phyloP scores from a whole-genome alignment of 306 rosid species.

The Inga laurina region DNA sequence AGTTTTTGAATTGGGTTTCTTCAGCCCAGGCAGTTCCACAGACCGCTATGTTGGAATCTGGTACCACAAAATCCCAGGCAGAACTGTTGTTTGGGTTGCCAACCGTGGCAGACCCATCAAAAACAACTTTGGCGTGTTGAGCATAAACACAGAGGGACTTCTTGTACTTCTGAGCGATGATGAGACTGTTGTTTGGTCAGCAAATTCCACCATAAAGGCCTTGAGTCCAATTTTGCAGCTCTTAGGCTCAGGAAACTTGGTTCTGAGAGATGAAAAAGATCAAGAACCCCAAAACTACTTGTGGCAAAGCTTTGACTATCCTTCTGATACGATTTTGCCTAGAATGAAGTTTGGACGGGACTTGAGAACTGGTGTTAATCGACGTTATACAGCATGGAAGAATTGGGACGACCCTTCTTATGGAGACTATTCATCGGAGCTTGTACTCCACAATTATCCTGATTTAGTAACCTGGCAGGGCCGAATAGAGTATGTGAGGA shows the following conservation, averaged over 20 bases:
- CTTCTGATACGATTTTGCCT: constrained; percentile 25
- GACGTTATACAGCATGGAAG: constrained; percentile 28
- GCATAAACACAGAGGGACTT: constrained; percentile 21
- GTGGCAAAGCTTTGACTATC: constrained; percentile 50
- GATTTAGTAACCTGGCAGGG: constrained; percentile 1
- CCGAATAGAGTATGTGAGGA: neutral
- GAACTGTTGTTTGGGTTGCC: constrained; percentile 57
- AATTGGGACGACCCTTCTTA: constrained; percentile 30
- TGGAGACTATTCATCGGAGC: neutral
- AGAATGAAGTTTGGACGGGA: constrained; percentile 44
- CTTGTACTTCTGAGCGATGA: constrained; percentile 28
- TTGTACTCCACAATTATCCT: neutral
- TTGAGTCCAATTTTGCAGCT: constrained; percentile 25
- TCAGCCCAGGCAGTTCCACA: neutral
- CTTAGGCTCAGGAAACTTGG: constrained; percentile 45
- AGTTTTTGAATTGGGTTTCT: constrained; percentile 21
- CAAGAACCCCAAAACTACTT: constrained; percentile 8
- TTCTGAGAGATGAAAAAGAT: constrained; percentile 28
- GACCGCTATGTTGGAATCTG: constrained; percentile 54
- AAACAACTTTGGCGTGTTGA: constrained; percentile 37
- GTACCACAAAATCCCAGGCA: constrained; percentile 37
- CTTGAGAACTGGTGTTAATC: constrained; percentile 10
- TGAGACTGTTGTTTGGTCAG: constrained; percentile 39
- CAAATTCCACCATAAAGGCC: neutral
- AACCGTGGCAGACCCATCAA: constrained; percentile 42